Percentiles rank a stretch among this genome's conserved stretches.
phyloP scores from a whole-genome alignment of 2,329 filamentous ascomycete genomes.

The Ilyonectria sp. region DNA sequence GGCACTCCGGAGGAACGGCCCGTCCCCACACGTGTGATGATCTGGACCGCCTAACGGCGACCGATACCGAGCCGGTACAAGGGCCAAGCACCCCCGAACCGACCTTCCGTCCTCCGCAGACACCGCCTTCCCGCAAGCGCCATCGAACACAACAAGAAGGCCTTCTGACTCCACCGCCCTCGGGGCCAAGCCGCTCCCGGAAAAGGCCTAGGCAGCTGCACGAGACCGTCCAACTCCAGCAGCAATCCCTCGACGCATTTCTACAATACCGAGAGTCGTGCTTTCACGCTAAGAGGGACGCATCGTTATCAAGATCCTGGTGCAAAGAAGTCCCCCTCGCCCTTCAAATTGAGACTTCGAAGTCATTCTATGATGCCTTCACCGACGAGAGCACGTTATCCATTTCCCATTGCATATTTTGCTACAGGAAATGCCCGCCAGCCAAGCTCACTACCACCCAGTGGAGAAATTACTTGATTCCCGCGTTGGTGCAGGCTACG shows the following conservation, averaged over 20 bases:
- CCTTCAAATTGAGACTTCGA: slow-evolving; percentile 22
- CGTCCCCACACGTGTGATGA: neutral
- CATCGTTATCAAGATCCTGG: slow-evolving; percentile 29
- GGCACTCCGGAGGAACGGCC: neutral
- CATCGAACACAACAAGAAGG: slow-evolving; percentile 11
- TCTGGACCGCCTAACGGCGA: neutral
- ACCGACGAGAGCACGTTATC: slow-evolving; percentile 20
- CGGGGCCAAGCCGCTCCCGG: slow-evolving; percentile 6
- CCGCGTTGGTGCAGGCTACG: slow-evolving; percentile 18
- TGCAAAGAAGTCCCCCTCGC: slow-evolving; percentile 25
- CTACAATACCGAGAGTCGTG: slow-evolving; percentile 20
- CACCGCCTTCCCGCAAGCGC: neutral
- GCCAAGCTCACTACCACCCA: slow-evolving; percentile 18
- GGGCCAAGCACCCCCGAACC: neutral
- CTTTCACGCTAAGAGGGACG: slow-evolving; percentile 22
- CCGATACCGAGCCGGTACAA: neutral
- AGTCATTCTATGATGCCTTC: slow-evolving; percentile 18
- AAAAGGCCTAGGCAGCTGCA: slow-evolving; percentile 9
- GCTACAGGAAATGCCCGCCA: slow-evolving; percentile 21
- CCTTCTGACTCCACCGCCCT: slow-evolving; percentile 20
- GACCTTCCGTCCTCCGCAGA: neutral
- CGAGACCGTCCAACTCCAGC: slow-evolving; percentile 13
- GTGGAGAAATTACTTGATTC: slow-evolving; percentile 14
- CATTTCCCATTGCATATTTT: slow-evolving; percentile 28
- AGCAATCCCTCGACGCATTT: slow-evolving; percentile 16